A percentile compares a stretch with the other conserved stretches of the same genome.
Evolutionary conservation across 2,329 filamentous ascomycete genomes (phyloP).

Genomic region (Aspergillus intermedius): DNA sequence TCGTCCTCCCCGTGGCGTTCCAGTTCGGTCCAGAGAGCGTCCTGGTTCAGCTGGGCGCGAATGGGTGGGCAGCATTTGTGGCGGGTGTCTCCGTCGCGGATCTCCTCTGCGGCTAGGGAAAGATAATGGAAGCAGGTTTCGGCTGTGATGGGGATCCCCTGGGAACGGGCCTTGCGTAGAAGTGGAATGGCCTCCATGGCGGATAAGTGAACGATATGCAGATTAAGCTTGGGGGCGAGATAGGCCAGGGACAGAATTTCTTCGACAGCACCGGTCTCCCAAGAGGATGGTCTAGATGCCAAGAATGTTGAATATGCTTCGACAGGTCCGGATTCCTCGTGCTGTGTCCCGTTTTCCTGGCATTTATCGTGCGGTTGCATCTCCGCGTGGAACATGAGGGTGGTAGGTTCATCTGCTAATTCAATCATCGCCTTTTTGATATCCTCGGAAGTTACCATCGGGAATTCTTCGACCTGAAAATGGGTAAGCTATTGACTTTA

Average conservation of each 20-base stretch:
- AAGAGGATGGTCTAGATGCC: conserved; percentile 76
- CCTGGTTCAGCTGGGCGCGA: conserved; percentile 71
- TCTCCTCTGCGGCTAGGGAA: conserved; percentile 72
- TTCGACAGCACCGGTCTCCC: conserved; percentile 85
- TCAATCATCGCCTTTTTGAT: conserved; percentile 73
- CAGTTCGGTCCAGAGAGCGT: conserved; percentile 81
- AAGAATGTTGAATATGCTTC: conserved; percentile 85
- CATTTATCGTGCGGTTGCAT: conserved; percentile 86
- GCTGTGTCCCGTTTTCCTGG: conserved; percentile 55
- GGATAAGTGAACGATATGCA: conserved; percentile 91
- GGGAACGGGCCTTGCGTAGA: conserved; percentile 63
- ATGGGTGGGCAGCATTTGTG: conserved; percentile 97
- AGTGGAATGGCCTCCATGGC: conserved; percentile 83
- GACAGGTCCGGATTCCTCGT: conserved; percentile 63
- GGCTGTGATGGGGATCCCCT: conserved; percentile 78
- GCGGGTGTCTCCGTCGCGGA: conserved; percentile 76
- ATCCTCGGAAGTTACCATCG: conserved; percentile 74
- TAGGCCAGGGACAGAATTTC: conserved; percentile 77
- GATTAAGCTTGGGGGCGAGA: conserved; percentile 69
- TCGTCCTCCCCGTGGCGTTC: conserved; percentile 47
- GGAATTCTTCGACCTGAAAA: conserved; percentile 82
- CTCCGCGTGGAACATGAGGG: conserved; percentile 98
- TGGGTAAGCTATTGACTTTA: neutral
- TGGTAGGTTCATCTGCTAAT: conserved; percentile 74
- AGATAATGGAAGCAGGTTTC: conserved; percentile 97